Evolutionary conservation across 129 eudicot genomes (phyloP).

Genomic region (Logfia minima): DNA sequence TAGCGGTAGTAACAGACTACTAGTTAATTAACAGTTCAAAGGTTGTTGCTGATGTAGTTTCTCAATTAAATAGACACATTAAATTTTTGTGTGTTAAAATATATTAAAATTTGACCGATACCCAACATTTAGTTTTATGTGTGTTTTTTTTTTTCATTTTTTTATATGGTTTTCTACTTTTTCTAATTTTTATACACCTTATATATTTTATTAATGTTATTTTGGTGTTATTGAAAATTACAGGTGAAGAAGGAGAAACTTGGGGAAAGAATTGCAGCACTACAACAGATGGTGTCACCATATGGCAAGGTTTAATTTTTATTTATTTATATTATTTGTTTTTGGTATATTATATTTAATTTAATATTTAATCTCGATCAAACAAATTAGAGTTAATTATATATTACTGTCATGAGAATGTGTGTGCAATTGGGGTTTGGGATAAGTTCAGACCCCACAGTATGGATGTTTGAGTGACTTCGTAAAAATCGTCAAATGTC

Average conservation of each 20-base stretch:
- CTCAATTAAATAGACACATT: neutral
- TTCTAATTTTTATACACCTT: too few relatives aligned
- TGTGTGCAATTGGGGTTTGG: conserved; percentile 40
- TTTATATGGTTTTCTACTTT: neutral
- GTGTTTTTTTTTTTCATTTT: neutral
- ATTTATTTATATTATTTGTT: neutral
- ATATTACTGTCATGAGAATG: conserved; percentile 37
- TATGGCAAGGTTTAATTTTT: conserved; percentile 63
- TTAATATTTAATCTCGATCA: conserved; percentile 15
- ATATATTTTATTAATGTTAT: neutral
- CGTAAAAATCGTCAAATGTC: conserved; percentile 38
- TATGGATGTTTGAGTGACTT: conserved; percentile 48
- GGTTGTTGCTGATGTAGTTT: neutral
- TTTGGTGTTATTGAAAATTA: conserved; percentile 10
- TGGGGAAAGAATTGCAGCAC: conserved; percentile 72
- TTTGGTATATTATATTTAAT: neutral
- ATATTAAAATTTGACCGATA: neutral
- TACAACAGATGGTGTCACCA: conserved; percentile 82
- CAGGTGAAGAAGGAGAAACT: conserved; percentile 72
- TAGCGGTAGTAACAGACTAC: too few relatives aligned
- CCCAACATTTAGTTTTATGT: conserved; percentile 1
- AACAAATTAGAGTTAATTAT: conserved; percentile 5
- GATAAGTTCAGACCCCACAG: conserved; percentile 37
- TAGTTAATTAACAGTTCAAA: neutral
- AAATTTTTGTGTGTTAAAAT: too few relatives aligned